Evolutionary conservation across 2,329 filamentous ascomycete genomes (phyloP).

Genomic region (Clarireedia hainanense): DNA sequence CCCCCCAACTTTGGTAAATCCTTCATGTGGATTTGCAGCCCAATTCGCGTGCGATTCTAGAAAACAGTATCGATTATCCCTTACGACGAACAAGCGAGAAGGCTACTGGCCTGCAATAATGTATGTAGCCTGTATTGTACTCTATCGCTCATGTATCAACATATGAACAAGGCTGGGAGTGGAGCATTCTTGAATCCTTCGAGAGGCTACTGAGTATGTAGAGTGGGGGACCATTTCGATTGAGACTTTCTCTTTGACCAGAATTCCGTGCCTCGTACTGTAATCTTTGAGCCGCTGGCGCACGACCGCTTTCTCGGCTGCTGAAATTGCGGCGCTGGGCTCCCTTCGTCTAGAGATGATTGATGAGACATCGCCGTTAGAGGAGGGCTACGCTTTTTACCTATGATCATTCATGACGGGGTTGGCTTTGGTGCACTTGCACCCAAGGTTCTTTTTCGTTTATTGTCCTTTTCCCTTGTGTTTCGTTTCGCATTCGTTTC

Average conservation of each 20-base stretch:
- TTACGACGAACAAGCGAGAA: not conserved
- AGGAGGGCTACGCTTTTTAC: not conserved
- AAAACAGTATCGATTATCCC: too few relatives aligned
- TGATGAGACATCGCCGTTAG: not conserved
- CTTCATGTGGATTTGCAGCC: too few relatives aligned
- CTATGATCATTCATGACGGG: not conserved
- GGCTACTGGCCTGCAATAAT: too few relatives aligned
- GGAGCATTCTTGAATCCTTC: not conserved
- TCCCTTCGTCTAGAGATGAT: not conserved
- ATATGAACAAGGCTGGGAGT: not conserved
- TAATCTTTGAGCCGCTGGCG: conserved; percentile 6
- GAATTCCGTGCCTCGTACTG: not conserved
- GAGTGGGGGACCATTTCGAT: not conserved
- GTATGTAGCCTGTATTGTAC: not conserved
- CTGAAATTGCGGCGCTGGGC: not conserved
- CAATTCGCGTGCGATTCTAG: too few relatives aligned
- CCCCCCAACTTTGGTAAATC: too few relatives aligned
- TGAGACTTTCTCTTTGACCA: not conserved
- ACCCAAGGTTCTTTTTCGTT: not conserved
- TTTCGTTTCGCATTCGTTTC: not conserved
- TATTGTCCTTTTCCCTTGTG: not conserved
- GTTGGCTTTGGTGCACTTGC: not conserved
- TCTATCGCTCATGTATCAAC: not conserved
- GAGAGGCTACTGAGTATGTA: conserved; percentile 2
- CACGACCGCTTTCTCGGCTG: not conserved